phyloP scores from a whole-genome alignment of 1,139 yeast genomes.

The Suhomyces maxii region DNA sequence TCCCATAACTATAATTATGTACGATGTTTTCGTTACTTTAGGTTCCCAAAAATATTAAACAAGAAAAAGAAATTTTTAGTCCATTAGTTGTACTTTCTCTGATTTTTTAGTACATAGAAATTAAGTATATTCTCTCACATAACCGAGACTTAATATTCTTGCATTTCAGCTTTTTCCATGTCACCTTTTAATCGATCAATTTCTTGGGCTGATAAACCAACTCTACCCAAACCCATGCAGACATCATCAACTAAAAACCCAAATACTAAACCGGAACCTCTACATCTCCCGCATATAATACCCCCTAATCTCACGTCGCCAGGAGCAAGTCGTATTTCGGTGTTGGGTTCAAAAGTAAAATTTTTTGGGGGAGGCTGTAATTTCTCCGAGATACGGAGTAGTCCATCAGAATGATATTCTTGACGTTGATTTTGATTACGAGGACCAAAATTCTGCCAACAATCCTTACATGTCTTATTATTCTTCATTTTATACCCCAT shows the following conservation, averaged over 20 bases:
- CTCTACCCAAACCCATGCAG: slow-evolving; percentile 1
- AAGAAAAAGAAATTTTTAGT: no score
- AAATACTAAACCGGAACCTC: slow-evolving; percentile 63
- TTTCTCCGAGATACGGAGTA: background rate
- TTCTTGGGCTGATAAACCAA: background rate
- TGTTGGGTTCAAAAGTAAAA: background rate
- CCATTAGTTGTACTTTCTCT: no score
- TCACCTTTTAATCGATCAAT: no score
- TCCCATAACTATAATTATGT: no score
- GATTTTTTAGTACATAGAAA: no score
- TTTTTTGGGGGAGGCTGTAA: background rate
- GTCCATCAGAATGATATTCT: background rate
- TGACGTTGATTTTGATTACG: slow-evolving; percentile 20
- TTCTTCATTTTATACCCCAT: slow-evolving; percentile 68
- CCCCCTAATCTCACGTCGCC: slow-evolving; percentile 90
- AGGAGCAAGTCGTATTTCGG: slow-evolving; percentile 52
- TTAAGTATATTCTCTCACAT: no score
- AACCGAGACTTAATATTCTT: no score
- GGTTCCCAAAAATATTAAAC: no score
- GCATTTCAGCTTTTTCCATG: no score
- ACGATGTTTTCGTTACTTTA: no score
- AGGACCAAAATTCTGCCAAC: slow-evolving; percentile 67
- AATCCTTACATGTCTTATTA: slow-evolving; percentile 65
- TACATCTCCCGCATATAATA: slow-evolving; percentile 67
- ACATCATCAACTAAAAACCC: slow-evolving; percentile 53